Base-by-base conservation (phyloP, 139 green algal species). In the Tetradesmus obliquus region DNA sequence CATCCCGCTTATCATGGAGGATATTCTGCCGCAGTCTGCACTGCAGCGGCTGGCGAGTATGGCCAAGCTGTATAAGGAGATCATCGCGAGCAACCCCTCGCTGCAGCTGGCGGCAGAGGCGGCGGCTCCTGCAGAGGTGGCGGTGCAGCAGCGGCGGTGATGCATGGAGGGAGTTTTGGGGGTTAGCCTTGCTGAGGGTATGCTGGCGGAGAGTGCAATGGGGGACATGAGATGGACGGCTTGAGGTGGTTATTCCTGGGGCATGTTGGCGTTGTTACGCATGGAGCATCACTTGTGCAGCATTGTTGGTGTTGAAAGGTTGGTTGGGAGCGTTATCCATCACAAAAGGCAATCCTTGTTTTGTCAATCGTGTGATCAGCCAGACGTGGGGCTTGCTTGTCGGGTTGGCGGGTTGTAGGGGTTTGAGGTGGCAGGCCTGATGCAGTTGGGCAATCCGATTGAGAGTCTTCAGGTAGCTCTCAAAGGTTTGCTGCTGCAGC, bases 1-100 rank as follows among this genome's bases (percentile, higher is more conserved):
- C n/a, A 51, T 82, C 15, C 85, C 85, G 2, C 66, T 89, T 12
- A 7, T 89, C 7, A 60, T 89, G 85, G 85, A 89, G 24, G 85
- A 89, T 15, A 54, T 89, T 0, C 8, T 89, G 66, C 32, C 85
- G 15, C 32, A 45, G 19, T n/a, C 58, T 53, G 22, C 22, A 19
- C 57, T 88, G 9, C 15, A 79, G 22, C 57, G 51, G n/a, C 58
- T 88, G 13, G 84, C 84, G 5, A 79, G 60, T 13, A 19, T 57
- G 15, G 84, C 84, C 24, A 79, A 79, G 58, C 22, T 88, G 60
- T 88, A 88, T 55, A 55, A 19, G 22, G 24, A 79, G 12, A 79
- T 88, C 12, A 55, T 88, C 3, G 22, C 58, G 20, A 79, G 20
- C 51, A 88, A 88, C 84, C 58, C 84, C 2, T 71, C 57, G 2